Base-by-base conservation (phyloP, 1,284 basidiomycete species). In the Sporisorium iseilematis-ciliati region DNA sequence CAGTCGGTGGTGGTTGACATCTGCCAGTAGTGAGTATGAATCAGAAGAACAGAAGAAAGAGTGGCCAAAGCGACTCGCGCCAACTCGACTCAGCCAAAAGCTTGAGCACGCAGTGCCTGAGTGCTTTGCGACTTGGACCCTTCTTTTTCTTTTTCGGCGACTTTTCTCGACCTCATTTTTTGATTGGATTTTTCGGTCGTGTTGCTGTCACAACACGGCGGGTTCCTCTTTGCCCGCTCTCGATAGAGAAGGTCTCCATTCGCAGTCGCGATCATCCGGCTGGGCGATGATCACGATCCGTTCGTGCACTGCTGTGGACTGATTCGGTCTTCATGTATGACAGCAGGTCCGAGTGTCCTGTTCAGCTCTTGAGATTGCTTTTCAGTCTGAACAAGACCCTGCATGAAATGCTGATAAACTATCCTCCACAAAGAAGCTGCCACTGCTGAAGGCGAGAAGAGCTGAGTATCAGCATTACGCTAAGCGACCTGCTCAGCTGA, bases 381-480 rank as follows among this genome's bases (percentile, higher is more conserved):
- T 38, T 38, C 35, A 38, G 10, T 38, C 16, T 14, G 12, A 4
- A 29, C 20, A 23, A 52, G 33, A 52, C 50, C 50, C 50, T 52
- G 50, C 38, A 52, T 52, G 51, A 52, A 38, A 16, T 14, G 35
- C 12, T 16, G 35, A 38, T 38, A 14, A 38, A 38, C 10, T 38
- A 16, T 38, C 35, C 35, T 38, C 35, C 35, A 38, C 35, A 38
- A 38, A 14, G 14, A 16, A 38, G 35, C 35, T 38, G 35, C 35
- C 14, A 38, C 14, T 21, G 29, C 18, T 10, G 49, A 10, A 8
- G 48, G 7, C 26, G 42, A 38, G 2, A 38, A 38, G 14, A 35
- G 11, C 29, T 35, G 21, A 21, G 29, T 31, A 31, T 54, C 53
- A 54, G 40, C 53, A 45, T 56, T 56, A 56, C 42, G 54, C 29